Evolutionary conservation across 2,329 filamentous ascomycete species (phyloP).

Genomic region (Lecanicillium sp.): DNA sequence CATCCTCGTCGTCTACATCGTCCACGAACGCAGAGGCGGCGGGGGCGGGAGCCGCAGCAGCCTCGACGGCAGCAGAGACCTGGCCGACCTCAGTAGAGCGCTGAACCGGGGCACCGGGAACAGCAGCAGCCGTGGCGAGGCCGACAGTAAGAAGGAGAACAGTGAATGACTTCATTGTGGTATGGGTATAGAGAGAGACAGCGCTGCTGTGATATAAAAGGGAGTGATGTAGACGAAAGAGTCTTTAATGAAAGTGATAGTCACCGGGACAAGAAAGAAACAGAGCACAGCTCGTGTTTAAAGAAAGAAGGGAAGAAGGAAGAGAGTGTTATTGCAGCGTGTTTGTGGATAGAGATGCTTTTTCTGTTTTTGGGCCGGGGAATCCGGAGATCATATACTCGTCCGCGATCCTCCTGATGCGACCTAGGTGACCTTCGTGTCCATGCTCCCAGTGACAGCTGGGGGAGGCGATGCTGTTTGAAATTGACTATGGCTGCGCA

Average conservation of each 20-base stretch:
- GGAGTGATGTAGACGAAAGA: slow-evolving; percentile 3
- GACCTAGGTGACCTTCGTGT: background rate
- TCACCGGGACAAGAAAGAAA: slow-evolving; percentile 17
- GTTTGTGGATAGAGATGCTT: background rate
- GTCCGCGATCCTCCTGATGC: background rate
- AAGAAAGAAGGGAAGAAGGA: slow-evolving; percentile 15
- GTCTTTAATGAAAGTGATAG: slow-evolving; percentile 12
- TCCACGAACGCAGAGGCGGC: background rate
- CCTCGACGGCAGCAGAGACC: slow-evolving; percentile 7
- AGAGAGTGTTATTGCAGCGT: slow-evolving; percentile 14
- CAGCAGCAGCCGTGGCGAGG: slow-evolving; percentile 25
- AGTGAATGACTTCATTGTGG: slow-evolving; percentile 24
- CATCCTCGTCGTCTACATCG: slow-evolving; percentile 6
- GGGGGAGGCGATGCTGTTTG: slow-evolving; percentile 1
- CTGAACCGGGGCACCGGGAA: slow-evolving; percentile 17
- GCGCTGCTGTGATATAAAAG: slow-evolving; percentile 9
- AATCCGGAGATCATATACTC: slow-evolving; percentile 11
- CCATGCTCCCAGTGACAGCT: background rate
- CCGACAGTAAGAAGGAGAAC: slow-evolving; percentile 24
- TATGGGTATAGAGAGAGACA: background rate
- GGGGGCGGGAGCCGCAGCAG: background rate
- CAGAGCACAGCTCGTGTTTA: slow-evolving; percentile 27
- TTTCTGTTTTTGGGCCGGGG: background rate
- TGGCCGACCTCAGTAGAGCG: slow-evolving; percentile 10
- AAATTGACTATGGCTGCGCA: background rate